Evolutionary conservation across 2,329 filamentous ascomycete genomes (phyloP), one percentile per base, ranked within the genome.

Genomic region (Ophiocordyceps robertsii): DNA sequence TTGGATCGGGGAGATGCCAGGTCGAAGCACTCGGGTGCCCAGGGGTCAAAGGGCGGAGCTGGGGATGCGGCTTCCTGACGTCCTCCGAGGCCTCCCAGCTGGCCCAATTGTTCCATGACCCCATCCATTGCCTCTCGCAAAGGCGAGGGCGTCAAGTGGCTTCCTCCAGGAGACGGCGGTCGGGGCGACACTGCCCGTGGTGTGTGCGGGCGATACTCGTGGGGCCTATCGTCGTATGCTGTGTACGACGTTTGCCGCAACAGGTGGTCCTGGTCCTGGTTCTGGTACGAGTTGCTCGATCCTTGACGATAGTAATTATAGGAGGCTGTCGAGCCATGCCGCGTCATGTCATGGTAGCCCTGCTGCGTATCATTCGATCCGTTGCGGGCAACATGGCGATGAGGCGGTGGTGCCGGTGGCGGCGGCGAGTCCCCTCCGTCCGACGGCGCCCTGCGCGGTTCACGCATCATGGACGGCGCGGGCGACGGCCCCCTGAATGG

Each of bases 61-160:
- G 77, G 72, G 27, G 74, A 71, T 30, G 75, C 71, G 53, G 47
- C 68, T 19, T 72, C 65, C 43, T 72, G 71, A 36, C 75, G 68
- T 51, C 81, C 69, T 16, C 82, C 54, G 1, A 59, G 43, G 7
- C 56, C 55, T 19, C 57, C 60, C 69, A 98, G 85, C 46, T 89
- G 88, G 56, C 94, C 82, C 37, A 98, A 64, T 43, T 92, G 93
- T 50, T 92, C 87, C 78, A 96, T 95, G 4, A 98, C 89, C 60
- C 93, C 90, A 56, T 96, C 90, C 88, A 98, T 98, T 1, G 92
- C 92, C 59, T 89, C 87, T 45, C 92, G 75, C 3, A 98, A 67
- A 0, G 92, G 92, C 3, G 92, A 96, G 1, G 92, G 92, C 0
- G 92, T 98, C 58, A 85, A 67, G 2, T 78, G 79, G 37, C 72